These are phyloP conservation scores for Phytophthora boehmeriae DNA, from an alignment of 352 stramenopile genomes.

Conservation along the genomic window DNA sequence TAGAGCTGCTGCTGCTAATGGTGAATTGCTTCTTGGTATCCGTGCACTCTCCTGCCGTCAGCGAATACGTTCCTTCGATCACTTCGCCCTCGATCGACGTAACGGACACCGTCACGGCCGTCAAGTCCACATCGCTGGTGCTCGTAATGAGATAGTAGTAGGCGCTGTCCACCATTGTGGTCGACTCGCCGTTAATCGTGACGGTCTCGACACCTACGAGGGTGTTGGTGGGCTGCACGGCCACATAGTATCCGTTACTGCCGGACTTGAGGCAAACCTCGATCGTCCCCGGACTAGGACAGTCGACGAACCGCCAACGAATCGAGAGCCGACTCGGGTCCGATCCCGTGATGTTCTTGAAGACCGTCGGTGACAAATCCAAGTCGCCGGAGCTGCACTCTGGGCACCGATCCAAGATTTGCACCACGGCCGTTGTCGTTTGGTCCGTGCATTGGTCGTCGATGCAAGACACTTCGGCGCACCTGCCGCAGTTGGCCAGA, in stretches of 20 bases:
- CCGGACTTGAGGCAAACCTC: slow-evolving; percentile 68
- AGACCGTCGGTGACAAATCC: slow-evolving; percentile 70
- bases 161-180: slow-evolving; percentile 61
- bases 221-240: slow-evolving; percentile 63
- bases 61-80: slow-evolving; percentile 55
- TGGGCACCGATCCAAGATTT: slow-evolving; percentile 72
- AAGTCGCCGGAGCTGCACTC: slow-evolving; percentile 69
- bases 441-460: slow-evolving; percentile 53
- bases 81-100: slow-evolving; percentile 54
- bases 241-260: slow-evolving; percentile 60
- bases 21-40: slow-evolving; percentile 51
- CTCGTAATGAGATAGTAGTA: slow-evolving; percentile 64
- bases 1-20: slow-evolving; percentile 22
- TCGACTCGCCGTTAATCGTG: slow-evolving; percentile 57
- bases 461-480: slow-evolving; percentile 56
- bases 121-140: slow-evolving; percentile 37
- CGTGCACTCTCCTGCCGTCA: slow-evolving; percentile 48
- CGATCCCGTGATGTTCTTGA: slow-evolving; percentile 65
- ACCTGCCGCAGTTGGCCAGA: slow-evolving; percentile 57
- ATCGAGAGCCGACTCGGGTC: slow-evolving; percentile 54
- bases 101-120: slow-evolving; percentile 43
- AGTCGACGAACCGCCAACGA: slow-evolving; percentile 67
- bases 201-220: slow-evolving; percentile 48
- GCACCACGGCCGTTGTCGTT: slow-evolving; percentile 45
- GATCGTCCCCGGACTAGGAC: slow-evolving; percentile 47